phyloP scores from a whole-genome alignment of 108 stramenopile genomes.

The Thalassiosira profunda region DNA sequence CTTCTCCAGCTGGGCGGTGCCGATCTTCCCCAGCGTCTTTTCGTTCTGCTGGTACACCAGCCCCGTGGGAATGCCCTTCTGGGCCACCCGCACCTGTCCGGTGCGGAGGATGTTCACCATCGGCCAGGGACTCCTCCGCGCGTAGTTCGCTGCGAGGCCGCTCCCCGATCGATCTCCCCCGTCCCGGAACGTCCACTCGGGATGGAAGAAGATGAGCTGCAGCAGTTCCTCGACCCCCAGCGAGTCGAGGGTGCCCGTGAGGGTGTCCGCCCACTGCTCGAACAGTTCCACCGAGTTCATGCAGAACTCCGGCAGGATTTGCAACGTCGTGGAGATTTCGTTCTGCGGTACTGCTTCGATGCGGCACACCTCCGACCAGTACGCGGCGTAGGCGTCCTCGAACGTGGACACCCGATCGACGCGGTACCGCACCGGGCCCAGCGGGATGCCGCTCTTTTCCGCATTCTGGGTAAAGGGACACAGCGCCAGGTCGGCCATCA shows the following conservation, averaged over 20 bases:
- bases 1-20: slow-evolving; percentile 78
- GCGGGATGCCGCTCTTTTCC: slow-evolving; percentile 85
- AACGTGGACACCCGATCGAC: slow-evolving; percentile 74
- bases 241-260: slow-evolving; percentile 90
- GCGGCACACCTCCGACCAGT: slow-evolving; percentile 91
- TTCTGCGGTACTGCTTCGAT: slow-evolving; percentile 71
- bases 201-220: slow-evolving; percentile 98
- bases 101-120: slow-evolving; percentile 98
- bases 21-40: slow-evolving; percentile 84
- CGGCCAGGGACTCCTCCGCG: slow-evolving; percentile 93
- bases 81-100: slow-evolving; percentile 91
- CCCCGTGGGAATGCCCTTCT: slow-evolving; percentile 96
- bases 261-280: slow-evolving; percentile 87
- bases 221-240: slow-evolving; percentile 80
- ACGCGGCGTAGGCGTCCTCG: slow-evolving; percentile 91
- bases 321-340: slow-evolving; percentile 85
- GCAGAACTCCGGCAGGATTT: slow-evolving; percentile 89
- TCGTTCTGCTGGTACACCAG: slow-evolving; percentile 97
- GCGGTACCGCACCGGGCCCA: slow-evolving; percentile 89
- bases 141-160: slow-evolving; percentile 93
- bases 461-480: slow-evolving; percentile 94
- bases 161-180: slow-evolving; percentile 81
- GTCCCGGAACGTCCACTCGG: slow-evolving; percentile 94
- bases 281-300: slow-evolving; percentile 92
- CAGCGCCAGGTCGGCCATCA: slow-evolving; percentile 94